These are phyloP conservation scores for Yarrowia bubula DNA, from an alignment of 805 yeast genomes.

Conservation along the genomic window DNA sequence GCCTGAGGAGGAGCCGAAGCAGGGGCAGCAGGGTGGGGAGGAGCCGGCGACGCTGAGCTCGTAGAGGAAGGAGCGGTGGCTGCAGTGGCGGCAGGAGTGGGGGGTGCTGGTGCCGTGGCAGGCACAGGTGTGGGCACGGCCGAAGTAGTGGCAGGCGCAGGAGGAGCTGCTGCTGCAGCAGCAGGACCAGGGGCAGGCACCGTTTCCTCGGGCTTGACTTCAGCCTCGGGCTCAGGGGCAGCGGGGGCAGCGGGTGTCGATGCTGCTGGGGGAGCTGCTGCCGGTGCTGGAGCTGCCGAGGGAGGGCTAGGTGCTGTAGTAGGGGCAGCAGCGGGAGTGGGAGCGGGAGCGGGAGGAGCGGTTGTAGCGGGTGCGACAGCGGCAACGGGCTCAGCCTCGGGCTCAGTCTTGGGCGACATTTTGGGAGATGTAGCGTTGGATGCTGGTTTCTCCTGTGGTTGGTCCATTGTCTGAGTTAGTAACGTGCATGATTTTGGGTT, in stretches of 20 bases:
- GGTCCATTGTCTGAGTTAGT: conserved; percentile 27
- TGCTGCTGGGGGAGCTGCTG: neutral
- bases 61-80: neutral
- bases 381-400: conserved; percentile 24
- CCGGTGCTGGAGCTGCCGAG: neutral
- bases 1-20: conserved; percentile 28
- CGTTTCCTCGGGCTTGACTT: conserved; percentile 3
- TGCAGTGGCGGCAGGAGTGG: neutral
- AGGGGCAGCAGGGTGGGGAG: conserved; percentile 23
- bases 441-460: conserved; percentile 21
- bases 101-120: neutral
- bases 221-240: neutral
- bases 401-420: conserved; percentile 31
- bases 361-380: neutral
- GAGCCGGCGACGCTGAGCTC: conserved; percentile 28
- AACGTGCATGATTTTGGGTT: conserved; percentile 14
- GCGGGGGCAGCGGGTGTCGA: neutral
- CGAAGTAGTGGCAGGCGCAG: neutral
- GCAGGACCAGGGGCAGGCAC: conserved; percentile 6
- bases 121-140: conserved; percentile 6
- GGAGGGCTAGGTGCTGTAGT: neutral
- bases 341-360: neutral
- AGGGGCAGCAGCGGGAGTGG: neutral
- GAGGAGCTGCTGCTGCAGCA: neutral
- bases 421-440: conserved; percentile 20